Evolutionary conservation across 2,329 filamentous ascomycete species (phyloP).

Genomic region (Biscogniauxia mediterranea): DNA sequence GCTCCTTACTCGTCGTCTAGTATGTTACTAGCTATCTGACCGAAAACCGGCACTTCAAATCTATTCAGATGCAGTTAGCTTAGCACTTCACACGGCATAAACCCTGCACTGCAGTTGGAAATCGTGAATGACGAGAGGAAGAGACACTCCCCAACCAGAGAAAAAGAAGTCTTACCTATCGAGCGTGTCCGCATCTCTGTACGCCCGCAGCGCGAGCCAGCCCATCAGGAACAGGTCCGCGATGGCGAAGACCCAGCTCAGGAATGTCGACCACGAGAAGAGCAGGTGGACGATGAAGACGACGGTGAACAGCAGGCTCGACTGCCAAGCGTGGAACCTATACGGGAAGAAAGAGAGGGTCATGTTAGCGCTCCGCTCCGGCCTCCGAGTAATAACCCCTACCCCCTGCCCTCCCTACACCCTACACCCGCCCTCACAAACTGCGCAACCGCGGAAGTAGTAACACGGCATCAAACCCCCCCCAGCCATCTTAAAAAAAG

Average conservation of each 20-base stretch:
- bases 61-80: constrained; percentile 40
- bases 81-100: background rate
- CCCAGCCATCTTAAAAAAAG: no score
- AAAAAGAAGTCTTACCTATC: constrained; percentile 48
- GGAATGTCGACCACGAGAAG: constrained; percentile 77
- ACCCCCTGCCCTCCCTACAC: no score
- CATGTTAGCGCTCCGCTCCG: constrained; percentile 19
- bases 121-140: constrained; percentile 42
- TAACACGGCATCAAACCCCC: background rate
- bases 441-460: no score
- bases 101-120: background rate
- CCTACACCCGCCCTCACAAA: no score
- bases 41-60: constrained; percentile 86
- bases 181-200: constrained; percentile 72
- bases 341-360: background rate
- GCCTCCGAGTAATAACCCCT: background rate
- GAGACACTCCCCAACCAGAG: no score
- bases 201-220: constrained; percentile 75
- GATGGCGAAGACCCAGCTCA: constrained; percentile 81
- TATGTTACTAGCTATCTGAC: constrained; percentile 80
- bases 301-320: constrained; percentile 75
- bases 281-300: constrained; percentile 77
- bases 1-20: constrained; percentile 66
- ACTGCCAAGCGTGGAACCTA: constrained; percentile 97
- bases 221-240: constrained; percentile 74